Percentiles rank a stretch among this genome's conserved stretches.
Conservation (phyloP, 2,329 filamentous ascomycete species). For the Cryphonectria parasitica region DNA sequence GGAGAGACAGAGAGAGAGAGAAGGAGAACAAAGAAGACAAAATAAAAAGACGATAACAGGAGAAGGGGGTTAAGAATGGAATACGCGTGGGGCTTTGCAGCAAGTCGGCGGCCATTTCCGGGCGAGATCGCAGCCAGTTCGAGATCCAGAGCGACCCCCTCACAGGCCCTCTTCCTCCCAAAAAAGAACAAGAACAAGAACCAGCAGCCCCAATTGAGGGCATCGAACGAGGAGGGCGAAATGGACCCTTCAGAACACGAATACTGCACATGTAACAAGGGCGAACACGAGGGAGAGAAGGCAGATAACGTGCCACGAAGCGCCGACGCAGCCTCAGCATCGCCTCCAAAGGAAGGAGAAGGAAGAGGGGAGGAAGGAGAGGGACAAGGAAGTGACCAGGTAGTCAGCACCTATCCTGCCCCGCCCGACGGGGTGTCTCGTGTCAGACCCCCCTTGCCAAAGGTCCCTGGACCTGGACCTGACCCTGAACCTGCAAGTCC, state of each 20-base stretch:
- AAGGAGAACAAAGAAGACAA: neutral
- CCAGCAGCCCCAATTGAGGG: neutral
- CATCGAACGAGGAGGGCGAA: neutral
- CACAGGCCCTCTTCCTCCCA: neutral
- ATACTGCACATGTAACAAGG: neutral
- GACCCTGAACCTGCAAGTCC: neutral
- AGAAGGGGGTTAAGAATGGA: slow-evolving; percentile 16
- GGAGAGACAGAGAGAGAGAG: neutral
- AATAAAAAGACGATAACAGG: neutral
- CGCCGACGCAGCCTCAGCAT: neutral
- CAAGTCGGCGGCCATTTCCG: slow-evolving; percentile 28
- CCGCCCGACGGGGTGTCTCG: neutral
- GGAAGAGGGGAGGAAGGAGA: neutral
- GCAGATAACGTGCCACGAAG: neutral
- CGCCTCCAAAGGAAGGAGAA: neutral
- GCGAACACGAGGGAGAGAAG: neutral
- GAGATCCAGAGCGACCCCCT: slow-evolving; percentile 9
- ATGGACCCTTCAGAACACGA: neutral
- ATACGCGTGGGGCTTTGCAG: slow-evolving; percentile 28
- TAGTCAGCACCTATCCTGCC: neutral
- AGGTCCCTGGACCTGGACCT: neutral
- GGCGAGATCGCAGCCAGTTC: slow-evolving; percentile 23
- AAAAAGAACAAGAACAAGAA: neutral
- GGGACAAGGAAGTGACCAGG: neutral
- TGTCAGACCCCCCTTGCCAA: neutral